phyloP scores from a whole-genome alignment of 2,329 filamentous ascomycete genomes.

The Colletotrichum shisoi region DNA sequence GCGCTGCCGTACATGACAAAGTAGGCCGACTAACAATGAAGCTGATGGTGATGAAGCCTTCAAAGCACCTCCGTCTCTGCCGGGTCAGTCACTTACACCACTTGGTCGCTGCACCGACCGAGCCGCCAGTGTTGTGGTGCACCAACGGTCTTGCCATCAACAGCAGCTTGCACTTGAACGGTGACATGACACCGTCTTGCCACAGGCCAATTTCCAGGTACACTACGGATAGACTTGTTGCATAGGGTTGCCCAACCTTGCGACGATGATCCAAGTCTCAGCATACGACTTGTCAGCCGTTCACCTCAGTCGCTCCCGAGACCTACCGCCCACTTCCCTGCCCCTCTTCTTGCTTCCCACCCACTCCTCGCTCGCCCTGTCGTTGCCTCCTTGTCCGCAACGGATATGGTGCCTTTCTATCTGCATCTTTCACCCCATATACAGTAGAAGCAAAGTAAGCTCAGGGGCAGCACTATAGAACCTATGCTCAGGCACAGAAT shows the following conservation, averaged over 20 bases:
- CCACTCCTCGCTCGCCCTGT: conserved; percentile 25
- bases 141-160: not conserved
- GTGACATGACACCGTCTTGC: conserved; percentile 24
- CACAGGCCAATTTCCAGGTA: conserved; percentile 11
- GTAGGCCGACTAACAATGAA: not conserved
- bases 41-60: conserved; percentile 19
- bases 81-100: conserved; percentile 36
- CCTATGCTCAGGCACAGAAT: not conserved
- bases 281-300: conserved; percentile 36
- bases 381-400: conserved; percentile 24
- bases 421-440: conserved; percentile 16
- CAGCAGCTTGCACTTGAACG: conserved; percentile 5
- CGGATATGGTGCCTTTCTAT: conserved; percentile 26
- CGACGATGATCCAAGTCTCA: conserved; percentile 31
- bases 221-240: too few relatives aligned
- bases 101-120: conserved; percentile 22
- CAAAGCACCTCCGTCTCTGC: conserved; percentile 17
- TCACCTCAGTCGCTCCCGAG: conserved; percentile 20
- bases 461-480: not conserved
- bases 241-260: conserved; percentile 15
- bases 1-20: conserved; percentile 8
- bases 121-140: conserved; percentile 3
- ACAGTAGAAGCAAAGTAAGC: conserved; percentile 12
- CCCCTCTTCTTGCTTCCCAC: conserved; percentile 15
- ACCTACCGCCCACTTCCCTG: conserved; percentile 28